Base-by-base conservation (phyloP, 345 rosid species). In the Isatis tinctoria region DNA sequence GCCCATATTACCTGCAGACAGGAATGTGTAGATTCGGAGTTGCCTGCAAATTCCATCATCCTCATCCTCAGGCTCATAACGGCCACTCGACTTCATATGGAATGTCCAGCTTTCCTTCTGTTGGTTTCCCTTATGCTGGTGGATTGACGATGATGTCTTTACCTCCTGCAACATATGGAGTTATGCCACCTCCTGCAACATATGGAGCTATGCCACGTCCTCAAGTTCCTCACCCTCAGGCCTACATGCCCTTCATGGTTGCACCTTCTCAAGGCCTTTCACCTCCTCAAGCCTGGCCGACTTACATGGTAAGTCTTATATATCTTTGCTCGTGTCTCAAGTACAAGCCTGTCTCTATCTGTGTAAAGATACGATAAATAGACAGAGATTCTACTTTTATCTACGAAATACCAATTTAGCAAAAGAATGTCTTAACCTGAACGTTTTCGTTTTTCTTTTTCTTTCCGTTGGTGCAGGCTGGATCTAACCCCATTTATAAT, bases 41-140 rank as follows among this genome's bases (percentile, higher is more conserved):
- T 57, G 87, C 96, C 6, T 90, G 96, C 85, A 90, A 87, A 80
- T 90, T 90, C 78, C 87, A 90, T 76, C 97, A 90, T 76, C 97
- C 97, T 47, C 79, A 75, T 14, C 69, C 91, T 72, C 82, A 85
- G 57, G 64, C 86, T 65, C 69, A 77, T 24, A 72, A 74, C 70
- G 87, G 82, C 73, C 87, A 81, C 59, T 64, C 79, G 61, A 45
- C 85, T 65, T 43, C 85, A 30, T 78, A 74, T 52, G 86, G 78
- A 74, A 81, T 84, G 28, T 78, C 92, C 52, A 64, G 64, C 65
- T 73, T 80, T 60, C 82, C 89, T 60, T 77, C 87, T 44, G 77
- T 88, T 22, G 90, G 86, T 72, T 41, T 79, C 48, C 84, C 91
- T 39, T 87, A 85, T 67, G 82, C 69, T 6, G 84, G 89, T 58